Conservation (phyloP, 805 yeast genomes). For the Ogataea paraovalis region DNA sequence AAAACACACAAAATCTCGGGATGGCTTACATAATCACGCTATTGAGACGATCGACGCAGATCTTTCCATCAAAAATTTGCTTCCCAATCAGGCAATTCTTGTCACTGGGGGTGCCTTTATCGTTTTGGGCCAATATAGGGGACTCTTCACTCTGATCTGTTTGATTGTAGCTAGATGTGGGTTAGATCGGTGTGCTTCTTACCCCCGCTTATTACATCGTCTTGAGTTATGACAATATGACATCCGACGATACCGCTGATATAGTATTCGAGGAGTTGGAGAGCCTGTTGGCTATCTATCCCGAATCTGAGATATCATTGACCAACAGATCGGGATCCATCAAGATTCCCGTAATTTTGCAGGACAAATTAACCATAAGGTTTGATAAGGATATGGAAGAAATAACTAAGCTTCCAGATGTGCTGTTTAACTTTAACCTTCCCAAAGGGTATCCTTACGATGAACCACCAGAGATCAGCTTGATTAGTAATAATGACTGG, state of each 20-base stretch:
- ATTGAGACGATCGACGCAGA: no score
- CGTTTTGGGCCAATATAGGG: not conserved
- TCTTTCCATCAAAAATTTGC: not conserved
- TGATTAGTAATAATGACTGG: constrained; percentile 30
- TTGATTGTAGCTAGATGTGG: no score
- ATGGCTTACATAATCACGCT: no score
- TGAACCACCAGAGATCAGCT: constrained; percentile 24
- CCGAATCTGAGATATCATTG: constrained; percentile 27
- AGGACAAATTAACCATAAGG: constrained; percentile 19
- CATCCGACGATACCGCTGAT: constrained; percentile 1
- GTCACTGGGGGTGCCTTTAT: not conserved
- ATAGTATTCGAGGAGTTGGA: constrained; percentile 35
- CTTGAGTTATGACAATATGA: not conserved
- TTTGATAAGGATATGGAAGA: constrained; percentile 8
- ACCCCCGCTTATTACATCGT: no score
- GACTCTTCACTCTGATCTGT: not conserved
- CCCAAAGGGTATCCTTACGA: constrained; percentile 35
- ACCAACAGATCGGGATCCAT: constrained; percentile 23
- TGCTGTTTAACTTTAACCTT: constrained; percentile 28
- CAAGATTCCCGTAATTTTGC: constrained; percentile 26
- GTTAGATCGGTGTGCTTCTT: no score
- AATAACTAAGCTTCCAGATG: constrained; percentile 26
- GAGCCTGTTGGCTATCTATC: constrained; percentile 39
- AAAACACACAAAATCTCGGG: no score
- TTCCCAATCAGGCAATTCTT: not conserved